These are phyloP conservation scores for Hypoxylon sp. DNA, from an alignment of 2,329 filamentous ascomycete genomes.

Conservation along the genomic window DNA sequence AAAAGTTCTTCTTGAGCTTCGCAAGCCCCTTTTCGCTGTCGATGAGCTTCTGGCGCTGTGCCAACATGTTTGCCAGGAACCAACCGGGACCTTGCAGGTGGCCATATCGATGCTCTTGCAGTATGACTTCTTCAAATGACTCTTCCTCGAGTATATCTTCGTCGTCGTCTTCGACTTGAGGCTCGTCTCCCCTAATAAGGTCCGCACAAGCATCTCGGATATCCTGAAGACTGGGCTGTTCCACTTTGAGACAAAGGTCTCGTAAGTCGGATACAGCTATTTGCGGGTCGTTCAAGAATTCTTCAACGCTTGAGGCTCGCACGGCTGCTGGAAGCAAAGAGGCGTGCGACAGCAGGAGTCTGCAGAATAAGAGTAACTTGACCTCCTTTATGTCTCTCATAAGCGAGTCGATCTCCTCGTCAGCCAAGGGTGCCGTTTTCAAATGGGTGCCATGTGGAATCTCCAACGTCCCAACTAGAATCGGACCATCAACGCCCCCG, in stretches of 20 bases:
- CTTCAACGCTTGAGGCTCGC: conserved; percentile 60
- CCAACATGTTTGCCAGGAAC: conserved; percentile 52
- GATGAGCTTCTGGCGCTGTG: conserved; percentile 54
- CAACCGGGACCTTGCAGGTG: conserved; percentile 47
- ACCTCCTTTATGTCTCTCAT: conserved; percentile 64
- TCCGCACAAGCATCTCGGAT: conserved; percentile 67
- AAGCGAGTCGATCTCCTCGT: conserved; percentile 60
- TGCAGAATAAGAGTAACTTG: conserved; percentile 64
- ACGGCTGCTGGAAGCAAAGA: conserved; percentile 62
- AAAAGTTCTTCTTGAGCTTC: conserved; percentile 11
- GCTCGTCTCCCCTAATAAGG: conserved; percentile 58
- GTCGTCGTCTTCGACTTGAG: conserved; percentile 51
- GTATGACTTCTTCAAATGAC: conserved; percentile 49
- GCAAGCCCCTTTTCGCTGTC: conserved; percentile 28
- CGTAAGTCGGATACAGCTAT: conserved; percentile 61
- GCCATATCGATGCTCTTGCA: conserved; percentile 45
- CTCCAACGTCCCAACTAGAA: conserved; percentile 54
- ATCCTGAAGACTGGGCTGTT: conserved; percentile 63
- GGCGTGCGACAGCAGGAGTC: conserved; percentile 62
- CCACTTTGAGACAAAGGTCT: conserved; percentile 64
- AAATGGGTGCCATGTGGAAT: conserved; percentile 50
- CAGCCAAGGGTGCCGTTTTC: conserved; percentile 58
- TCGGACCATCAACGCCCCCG: conserved; percentile 52
- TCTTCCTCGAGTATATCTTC: conserved; percentile 51
- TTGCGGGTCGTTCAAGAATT: conserved; percentile 60